phyloP scores from a whole-genome alignment of 371 early-diverging fungal genomes.

The Apophysomyces ossiformis region DNA sequence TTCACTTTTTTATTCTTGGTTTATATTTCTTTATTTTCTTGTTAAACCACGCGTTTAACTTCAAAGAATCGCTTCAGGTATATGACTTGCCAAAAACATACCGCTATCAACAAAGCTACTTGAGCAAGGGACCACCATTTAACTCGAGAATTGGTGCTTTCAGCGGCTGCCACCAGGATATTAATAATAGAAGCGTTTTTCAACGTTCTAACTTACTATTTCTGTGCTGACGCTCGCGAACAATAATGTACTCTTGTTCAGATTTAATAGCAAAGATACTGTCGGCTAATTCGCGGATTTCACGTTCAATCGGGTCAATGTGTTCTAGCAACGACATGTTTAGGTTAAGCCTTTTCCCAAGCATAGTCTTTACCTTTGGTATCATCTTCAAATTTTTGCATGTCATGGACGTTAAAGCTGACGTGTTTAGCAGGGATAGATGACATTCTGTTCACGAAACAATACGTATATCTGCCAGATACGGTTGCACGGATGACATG shows the following conservation, averaged over 20 bases:
- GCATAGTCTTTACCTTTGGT: slow-evolving; percentile 27
- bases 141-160: slow-evolving; percentile 78
- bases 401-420: slow-evolving; percentile 55
- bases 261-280: slow-evolving; percentile 69
- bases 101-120: slow-evolving; percentile 61
- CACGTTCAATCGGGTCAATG: slow-evolving; percentile 67
- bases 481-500: slow-evolving; percentile 58
- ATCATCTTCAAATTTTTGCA: slow-evolving; percentile 27
- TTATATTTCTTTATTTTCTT: background rate
- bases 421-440: slow-evolving; percentile 57
- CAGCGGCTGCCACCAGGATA: slow-evolving; percentile 58
- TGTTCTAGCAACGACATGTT: slow-evolving; percentile 31
- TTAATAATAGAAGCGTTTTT: background rate
- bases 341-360: background rate
- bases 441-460: slow-evolving; percentile 73
- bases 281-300: slow-evolving; percentile 69
- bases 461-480: slow-evolving; percentile 71
- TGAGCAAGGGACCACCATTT: slow-evolving; percentile 83
- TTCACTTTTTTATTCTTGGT: too few relatives aligned
- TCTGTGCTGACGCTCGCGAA: slow-evolving; percentile 72
- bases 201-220: slow-evolving; percentile 61
- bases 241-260: slow-evolving; percentile 76
- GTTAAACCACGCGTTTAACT: slow-evolving; percentile 74
- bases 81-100: slow-evolving; percentile 72
- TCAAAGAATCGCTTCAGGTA: slow-evolving; percentile 81